These are phyloP conservation scores for Peterozyma xylosa DNA, from an alignment of 805 yeast species.

Conservation along the genomic window DNA sequence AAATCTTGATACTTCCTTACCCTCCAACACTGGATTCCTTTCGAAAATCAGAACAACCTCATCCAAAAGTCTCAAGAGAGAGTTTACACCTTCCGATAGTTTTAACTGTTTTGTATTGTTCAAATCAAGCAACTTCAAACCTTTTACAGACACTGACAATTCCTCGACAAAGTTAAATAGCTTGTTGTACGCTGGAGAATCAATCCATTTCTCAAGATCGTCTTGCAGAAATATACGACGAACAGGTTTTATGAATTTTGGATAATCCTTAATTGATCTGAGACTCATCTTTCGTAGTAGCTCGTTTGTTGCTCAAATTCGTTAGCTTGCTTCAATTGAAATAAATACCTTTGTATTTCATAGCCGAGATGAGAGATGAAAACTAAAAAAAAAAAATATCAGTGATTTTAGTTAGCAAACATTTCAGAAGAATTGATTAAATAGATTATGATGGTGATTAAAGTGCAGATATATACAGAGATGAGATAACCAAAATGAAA, in stretches of 20 bases:
- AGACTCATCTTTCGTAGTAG: too few relatives aligned
- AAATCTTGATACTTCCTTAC: constrained; percentile 64
- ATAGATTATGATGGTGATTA: too few relatives aligned
- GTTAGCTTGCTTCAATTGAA: too few relatives aligned
- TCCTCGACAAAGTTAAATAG: constrained; percentile 46
- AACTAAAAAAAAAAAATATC: too few relatives aligned
- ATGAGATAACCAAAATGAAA: too few relatives aligned
- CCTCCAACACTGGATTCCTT: constrained; percentile 59
- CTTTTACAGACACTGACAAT: constrained; percentile 60
- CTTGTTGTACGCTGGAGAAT: constrained; percentile 38
- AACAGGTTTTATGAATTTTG: constrained; percentile 9
- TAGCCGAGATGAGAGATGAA: too few relatives aligned
- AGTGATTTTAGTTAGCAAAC: too few relatives aligned
- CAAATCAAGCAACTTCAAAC: constrained; percentile 45
- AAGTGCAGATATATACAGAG: too few relatives aligned
- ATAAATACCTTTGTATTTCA: too few relatives aligned
- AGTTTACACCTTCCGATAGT: constrained; percentile 23
- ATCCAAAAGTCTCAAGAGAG: constrained; percentile 34
- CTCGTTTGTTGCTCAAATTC: too few relatives aligned
- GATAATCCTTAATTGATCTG: background rate
- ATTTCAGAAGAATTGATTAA: too few relatives aligned
- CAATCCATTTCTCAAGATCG: constrained; percentile 59
- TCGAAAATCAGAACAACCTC: constrained; percentile 37
- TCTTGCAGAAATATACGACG: constrained; percentile 40
- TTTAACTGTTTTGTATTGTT: constrained; percentile 17